Evolutionary conservation across 108 stramenopile genomes (phyloP), one percentile per base, ranked within the genome.

Genomic region (Cyclotella sp.): DNA sequence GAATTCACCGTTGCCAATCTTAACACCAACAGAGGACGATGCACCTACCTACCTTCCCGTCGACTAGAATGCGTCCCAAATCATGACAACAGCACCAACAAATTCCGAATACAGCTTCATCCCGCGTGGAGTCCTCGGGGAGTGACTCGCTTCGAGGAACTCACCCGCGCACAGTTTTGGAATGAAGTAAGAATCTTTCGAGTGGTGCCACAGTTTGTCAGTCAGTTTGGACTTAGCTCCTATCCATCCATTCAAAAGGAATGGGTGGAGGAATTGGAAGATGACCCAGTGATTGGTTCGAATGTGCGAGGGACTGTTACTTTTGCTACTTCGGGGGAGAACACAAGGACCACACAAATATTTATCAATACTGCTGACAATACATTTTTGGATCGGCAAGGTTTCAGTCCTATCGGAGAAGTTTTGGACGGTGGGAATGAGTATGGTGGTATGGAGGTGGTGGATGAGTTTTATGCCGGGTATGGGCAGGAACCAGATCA

Each of bases 281-380:
- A 97, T 78, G 97, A 97, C 77, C 91, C 93, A 16, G 95, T 96
- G 10, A 76, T 70, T 26, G 73, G 77, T 52, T 83, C 83, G n/a
- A 97, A 97, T 77, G 59, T 73, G 39, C 65, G 91, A 18, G 95
- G 95, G 27, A 95, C 90, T 8, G 65, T 96, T 3, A 89, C 91
- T 0, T 97, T 86, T 78, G 96, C 97, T 0, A 96, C 87, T 5
- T 70, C 93, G 15, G 97, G 97, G 10, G 52, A 60, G n/a, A 87
- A 94, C 76, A 86, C 93, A 27, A 89, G 96, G n/a, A 91, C 90
- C 10, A 93, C 84, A 10, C 96, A 95, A 65, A 70, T 97, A 62
- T 97, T 97, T 68, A 92, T 97, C 71, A 97, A 97, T 68, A 88
- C 81, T 10, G 63, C 57, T 27, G 87, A 93, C 63, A 97, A 97